phyloP scores from a whole-genome alignment of 2,329 filamentous ascomycete genomes.

The Arthrinium puccinioides region DNA sequence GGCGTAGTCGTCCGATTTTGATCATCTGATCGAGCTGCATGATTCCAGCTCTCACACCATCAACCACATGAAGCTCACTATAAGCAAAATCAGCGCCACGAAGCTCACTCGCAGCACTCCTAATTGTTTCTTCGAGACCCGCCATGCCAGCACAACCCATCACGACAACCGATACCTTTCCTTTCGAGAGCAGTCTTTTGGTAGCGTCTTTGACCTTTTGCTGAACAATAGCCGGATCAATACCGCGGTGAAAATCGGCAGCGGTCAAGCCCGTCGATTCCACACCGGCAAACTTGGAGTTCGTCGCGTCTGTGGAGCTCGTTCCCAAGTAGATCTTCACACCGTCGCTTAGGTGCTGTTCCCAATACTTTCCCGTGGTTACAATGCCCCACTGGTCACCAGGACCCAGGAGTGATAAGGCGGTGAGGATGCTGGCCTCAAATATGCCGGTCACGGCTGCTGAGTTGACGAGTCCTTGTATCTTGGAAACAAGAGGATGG shows the following conservation, averaged over 20 bases:
- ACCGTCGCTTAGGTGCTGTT: constrained; percentile 59
- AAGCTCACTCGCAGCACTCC: constrained; percentile 57
- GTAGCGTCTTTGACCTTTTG: constrained; percentile 64
- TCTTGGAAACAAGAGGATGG: constrained; percentile 63
- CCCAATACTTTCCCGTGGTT: constrained; percentile 81
- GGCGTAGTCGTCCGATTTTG: constrained; percentile 27
- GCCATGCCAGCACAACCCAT: constrained; percentile 91
- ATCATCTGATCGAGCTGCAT: constrained; percentile 52
- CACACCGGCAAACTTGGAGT: constrained; percentile 65
- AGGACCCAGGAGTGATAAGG: constrained; percentile 44
- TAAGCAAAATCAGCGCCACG: constrained; percentile 53
- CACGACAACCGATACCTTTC: constrained; percentile 60
- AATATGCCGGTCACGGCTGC: constrained; percentile 71
- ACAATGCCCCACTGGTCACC: constrained; percentile 71
- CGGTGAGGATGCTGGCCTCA: constrained; percentile 67
- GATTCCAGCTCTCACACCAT: constrained; percentile 69
- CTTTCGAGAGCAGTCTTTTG: constrained; percentile 50
- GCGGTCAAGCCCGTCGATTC: constrained; percentile 76
- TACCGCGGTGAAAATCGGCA: constrained; percentile 66
- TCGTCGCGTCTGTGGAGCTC: constrained; percentile 19
- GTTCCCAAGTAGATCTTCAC: constrained; percentile 57
- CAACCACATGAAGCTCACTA: constrained; percentile 59
- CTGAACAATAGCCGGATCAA: constrained; percentile 56
- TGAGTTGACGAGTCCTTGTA: constrained; percentile 29
- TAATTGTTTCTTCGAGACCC: constrained; percentile 71